These are phyloP conservation scores for Wickerhamomyces sp. DNA, from an alignment of 1,139 yeast genomes.

Conservation along the genomic window DNA sequence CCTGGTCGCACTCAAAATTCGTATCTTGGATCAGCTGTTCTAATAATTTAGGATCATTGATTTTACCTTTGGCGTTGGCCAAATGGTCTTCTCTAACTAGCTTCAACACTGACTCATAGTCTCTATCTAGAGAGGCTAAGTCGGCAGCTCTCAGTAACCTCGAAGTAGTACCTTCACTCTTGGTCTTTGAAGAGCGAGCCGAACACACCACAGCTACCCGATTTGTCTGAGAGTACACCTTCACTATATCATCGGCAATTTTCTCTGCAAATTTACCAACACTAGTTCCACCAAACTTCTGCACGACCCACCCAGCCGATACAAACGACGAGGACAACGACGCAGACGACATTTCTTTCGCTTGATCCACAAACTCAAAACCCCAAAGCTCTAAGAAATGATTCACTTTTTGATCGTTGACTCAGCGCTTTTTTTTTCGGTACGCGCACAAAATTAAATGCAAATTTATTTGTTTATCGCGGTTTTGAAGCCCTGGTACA, in stretches of 20 bases:
- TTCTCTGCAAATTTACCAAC: constrained; percentile 90
- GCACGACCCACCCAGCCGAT: constrained; percentile 65
- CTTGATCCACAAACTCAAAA: too few species aligned
- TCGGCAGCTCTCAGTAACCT: constrained; percentile 79
- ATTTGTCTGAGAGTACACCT: constrained; percentile 51
- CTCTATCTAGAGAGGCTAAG: constrained; percentile 49
- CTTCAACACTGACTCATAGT: constrained; percentile 49
- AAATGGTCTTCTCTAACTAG: constrained; percentile 76
- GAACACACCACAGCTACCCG: constrained; percentile 96
- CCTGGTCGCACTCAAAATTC: constrained; percentile 58
- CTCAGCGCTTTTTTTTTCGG: too few species aligned
- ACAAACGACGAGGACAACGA: constrained; percentile 21
- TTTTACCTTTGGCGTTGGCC: constrained; percentile 57
- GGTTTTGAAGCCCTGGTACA: too few species aligned
- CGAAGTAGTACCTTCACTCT: constrained; percentile 93
- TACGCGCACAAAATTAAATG: too few species aligned
- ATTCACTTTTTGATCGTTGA: background rate
- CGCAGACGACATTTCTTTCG: constrained; percentile 20
- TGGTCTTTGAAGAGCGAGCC: constrained; percentile 87
- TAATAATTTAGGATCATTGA: constrained; percentile 42
- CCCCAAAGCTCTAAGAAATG: background rate
- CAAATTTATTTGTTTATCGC: too few species aligned
- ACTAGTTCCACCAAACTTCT: constrained; percentile 97
- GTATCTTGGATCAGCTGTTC: constrained; percentile 53
- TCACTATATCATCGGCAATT: constrained; percentile 80